Evolutionary conservation across 176 grass and related monocot species (phyloP).

Genomic region (Leersia perrieri): DNA sequence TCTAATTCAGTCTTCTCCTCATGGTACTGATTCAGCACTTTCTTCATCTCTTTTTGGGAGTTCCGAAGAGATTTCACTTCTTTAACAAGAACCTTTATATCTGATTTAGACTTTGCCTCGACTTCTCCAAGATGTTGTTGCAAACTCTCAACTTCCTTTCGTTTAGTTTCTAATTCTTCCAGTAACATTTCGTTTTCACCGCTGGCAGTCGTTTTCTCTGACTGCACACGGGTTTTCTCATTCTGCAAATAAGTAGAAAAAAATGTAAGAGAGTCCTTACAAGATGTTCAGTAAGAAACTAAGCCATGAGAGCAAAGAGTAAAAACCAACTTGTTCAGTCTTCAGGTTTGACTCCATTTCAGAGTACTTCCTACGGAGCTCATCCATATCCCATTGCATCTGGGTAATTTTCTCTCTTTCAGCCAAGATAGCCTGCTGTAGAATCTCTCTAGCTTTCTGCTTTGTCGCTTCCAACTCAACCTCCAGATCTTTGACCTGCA

Average conservation of each 20-base stretch:
- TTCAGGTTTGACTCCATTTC: constrained; percentile 83
- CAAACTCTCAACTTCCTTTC: constrained; percentile 68
- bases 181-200: constrained; percentile 69
- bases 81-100: constrained; percentile 92
- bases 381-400: constrained; percentile 99
- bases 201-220: constrained; percentile 54
- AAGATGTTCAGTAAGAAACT: constrained; percentile 21
- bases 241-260: constrained; percentile 42
- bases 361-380: constrained; percentile 79
- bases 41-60: constrained; percentile 83
- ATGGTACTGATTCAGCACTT: constrained; percentile 59
- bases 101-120: constrained; percentile 87
- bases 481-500: constrained; percentile 97
- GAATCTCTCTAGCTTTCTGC: constrained; percentile 80
- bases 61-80: constrained; percentile 92
- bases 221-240: constrained; percentile 70
- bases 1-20: constrained; percentile 90
- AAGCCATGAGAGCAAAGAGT: neutral
- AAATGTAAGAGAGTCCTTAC: constrained; percentile 12
- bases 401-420: constrained; percentile 93
- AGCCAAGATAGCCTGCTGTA: constrained; percentile 77
- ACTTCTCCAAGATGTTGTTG: constrained; percentile 64
- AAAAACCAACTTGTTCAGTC: constrained; percentile 58
- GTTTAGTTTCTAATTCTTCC: constrained; percentile 66
- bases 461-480: constrained; percentile 91